phyloP scores from a whole-genome alignment of 2,329 filamentous ascomycete species.

The Lasiodiplodia theobromae region DNA sequence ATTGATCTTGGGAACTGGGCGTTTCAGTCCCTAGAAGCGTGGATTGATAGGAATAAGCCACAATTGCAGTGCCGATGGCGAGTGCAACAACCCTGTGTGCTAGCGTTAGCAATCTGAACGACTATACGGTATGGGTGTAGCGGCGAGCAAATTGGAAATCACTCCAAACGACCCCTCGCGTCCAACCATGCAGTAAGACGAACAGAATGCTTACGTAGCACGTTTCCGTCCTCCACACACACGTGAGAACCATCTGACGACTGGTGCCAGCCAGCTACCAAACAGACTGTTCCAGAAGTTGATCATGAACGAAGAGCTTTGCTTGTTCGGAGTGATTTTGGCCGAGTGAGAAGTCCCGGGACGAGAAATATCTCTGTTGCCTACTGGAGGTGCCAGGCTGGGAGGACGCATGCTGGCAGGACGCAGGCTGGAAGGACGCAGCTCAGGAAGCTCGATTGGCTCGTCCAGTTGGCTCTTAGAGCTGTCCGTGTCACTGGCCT shows the following conservation, averaged over 20 bases:
- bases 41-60: slow-evolving; percentile 19
- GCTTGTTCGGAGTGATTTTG: slow-evolving; percentile 8
- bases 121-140: slow-evolving; percentile 12
- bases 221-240: slow-evolving; percentile 26
- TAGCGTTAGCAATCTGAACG: slow-evolving; percentile 23
- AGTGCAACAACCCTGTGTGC: slow-evolving; percentile 14
- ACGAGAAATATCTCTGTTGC: not conserved
- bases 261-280: slow-evolving; percentile 23
- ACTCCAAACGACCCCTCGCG: slow-evolving; percentile 18
- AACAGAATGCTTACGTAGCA: slow-evolving; percentile 31
- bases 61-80: not conserved
- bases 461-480: not conserved
- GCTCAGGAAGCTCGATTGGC: not conserved
- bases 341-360: not conserved
- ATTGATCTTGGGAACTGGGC: not conserved
- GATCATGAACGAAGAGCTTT: slow-evolving; percentile 11
- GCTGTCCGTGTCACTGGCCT: not conserved
- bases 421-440: not conserved
- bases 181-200: slow-evolving; percentile 24
- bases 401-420: not conserved
- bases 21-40: not conserved
- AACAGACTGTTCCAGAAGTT: slow-evolving; percentile 27
- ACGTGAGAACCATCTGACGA: slow-evolving; percentile 18
- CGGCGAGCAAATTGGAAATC: slow-evolving; percentile 24
- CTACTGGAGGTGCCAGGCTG: not conserved